A percentile compares a stretch with the other conserved stretches of the same genome.
Conservation (phyloP, 768 basidiomycete species). For the Phlebiopsis flavidoalba region DNA sequence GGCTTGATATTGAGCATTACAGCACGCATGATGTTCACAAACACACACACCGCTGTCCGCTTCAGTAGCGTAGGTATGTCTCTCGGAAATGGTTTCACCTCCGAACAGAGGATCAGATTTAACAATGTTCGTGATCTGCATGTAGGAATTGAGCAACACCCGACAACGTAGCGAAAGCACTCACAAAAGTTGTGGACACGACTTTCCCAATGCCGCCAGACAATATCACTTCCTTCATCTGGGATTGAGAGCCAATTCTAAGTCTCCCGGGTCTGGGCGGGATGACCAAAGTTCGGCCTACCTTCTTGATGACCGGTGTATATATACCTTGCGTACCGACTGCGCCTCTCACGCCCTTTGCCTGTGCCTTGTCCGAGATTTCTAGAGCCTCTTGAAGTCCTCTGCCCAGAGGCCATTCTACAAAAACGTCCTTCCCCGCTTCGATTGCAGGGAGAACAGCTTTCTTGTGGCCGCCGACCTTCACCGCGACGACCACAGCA, state of each 20-base stretch:
- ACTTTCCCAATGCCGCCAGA: slow-evolving; percentile 28
- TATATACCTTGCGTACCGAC: slow-evolving; percentile 34
- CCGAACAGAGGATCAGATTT: neutral
- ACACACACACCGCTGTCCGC: neutral
- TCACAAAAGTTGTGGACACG: slow-evolving; percentile 22
- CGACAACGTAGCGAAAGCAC: neutral
- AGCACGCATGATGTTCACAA: neutral
- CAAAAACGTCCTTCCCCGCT: slow-evolving; percentile 34
- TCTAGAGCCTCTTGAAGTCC: slow-evolving; percentile 27
- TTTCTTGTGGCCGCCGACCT: slow-evolving; percentile 26
- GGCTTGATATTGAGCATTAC: neutral
- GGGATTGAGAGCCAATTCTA: neutral
- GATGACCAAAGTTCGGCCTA: slow-evolving; percentile 5
- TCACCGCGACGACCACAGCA: slow-evolving; percentile 32
- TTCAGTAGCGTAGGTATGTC: neutral
- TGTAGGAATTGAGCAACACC: neutral
- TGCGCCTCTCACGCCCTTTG: slow-evolving; percentile 26
- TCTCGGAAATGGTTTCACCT: neutral
- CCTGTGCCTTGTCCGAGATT: slow-evolving; percentile 28
- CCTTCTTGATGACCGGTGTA: slow-evolving; percentile 26
- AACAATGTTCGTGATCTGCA: neutral
- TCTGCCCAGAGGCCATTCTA: slow-evolving; percentile 37
- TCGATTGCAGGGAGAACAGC: slow-evolving; percentile 29
- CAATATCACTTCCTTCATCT: slow-evolving; percentile 29
- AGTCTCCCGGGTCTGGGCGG: neutral